A percentile compares a stretch with the other conserved stretches of the same genome.
Evolutionary conservation across 2,329 filamentous ascomycete genomes (phyloP).

Genomic region (Fusarium clavum): DNA sequence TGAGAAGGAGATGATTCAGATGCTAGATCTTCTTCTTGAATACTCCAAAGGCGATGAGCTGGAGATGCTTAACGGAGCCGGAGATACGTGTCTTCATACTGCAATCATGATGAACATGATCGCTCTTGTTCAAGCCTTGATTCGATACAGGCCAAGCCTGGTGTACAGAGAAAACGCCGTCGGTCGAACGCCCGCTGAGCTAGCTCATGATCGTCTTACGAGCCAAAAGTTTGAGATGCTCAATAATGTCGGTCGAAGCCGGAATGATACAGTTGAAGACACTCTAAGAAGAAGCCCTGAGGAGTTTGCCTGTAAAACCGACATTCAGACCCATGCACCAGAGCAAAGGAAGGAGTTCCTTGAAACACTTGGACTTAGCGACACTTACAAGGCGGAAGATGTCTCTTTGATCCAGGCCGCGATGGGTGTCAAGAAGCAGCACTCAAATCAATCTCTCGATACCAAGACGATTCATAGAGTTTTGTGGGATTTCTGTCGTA

Average conservation of each 20-base stretch:
- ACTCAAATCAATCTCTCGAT: slow-evolving; percentile 9
- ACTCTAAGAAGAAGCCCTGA: slow-evolving; percentile 13
- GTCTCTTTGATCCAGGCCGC: slow-evolving; percentile 44
- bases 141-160: slow-evolving; percentile 68
- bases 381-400: slow-evolving; percentile 44
- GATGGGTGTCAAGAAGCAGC: slow-evolving; percentile 43
- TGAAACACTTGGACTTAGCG: slow-evolving; percentile 45
- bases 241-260: slow-evolving; percentile 5
- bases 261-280: slow-evolving; percentile 1
- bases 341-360: slow-evolving; percentile 39
- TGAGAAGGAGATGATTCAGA: slow-evolving; percentile 51
- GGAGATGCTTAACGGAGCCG: slow-evolving; percentile 70
- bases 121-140: slow-evolving; percentile 56
- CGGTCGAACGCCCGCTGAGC: slow-evolving; percentile 77
- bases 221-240: slow-evolving; percentile 51
- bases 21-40: slow-evolving; percentile 63
- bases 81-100: slow-evolving; percentile 73
- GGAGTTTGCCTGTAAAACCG: slow-evolving; percentile 24
- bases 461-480: slow-evolving; percentile 34
- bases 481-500: slow-evolving; percentile 52
- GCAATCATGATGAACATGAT: slow-evolving; percentile 57
- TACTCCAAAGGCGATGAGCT: slow-evolving; percentile 68
- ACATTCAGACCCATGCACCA: slow-evolving; percentile 20
- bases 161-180: slow-evolving; percentile 80
- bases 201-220: slow-evolving; percentile 68